Base-by-base conservation (phyloP, 768 basidiomycete genomes). In the Rossbeevera mucosa region DNA sequence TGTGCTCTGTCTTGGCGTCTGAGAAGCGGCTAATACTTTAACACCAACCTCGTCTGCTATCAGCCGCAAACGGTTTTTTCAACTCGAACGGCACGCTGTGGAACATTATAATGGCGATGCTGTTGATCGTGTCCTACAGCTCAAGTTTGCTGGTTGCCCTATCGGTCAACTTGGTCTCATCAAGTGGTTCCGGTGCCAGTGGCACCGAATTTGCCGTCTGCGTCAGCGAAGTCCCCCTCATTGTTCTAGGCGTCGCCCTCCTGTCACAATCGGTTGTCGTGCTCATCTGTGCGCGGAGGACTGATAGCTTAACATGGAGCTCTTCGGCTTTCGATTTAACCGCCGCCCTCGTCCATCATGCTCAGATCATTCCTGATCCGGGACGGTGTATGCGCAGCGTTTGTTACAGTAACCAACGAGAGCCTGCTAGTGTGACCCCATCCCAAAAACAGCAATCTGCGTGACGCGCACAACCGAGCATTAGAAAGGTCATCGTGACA, bases 281-380 rank as follows among this genome's bases (percentile, higher is more conserved):
- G 11, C 48, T 69, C 20, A 46, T 47, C 3, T 65, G 62, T 16
- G 55, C 59, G 20, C 42, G 53, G n/a, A 36, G 28, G 28, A 28
- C 8, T 12, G 56, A 61, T 50, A 55, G 71, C 29, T 41, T 63
- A 47, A 69, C 69, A 12, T 69, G 69, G 69, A 66, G 69, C 6
- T 64, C 65, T 25, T 69, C 68, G 1, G 55, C 68, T 18, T 59
- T 71, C 16, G 68, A 67, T 11, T 58, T 63, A 5, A 66, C 67
- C 7, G 65, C 69, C 2, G 69, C 68, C 2, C 53, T 69, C 29
- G 55, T 71, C n/a, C 59, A 65, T n/a, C 58, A 69, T 11, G 55
- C 56, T 1, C 61, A 63, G 11, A 58, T 69, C 44, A 0, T 58
- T 5, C 57, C 45, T 1, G 52, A 53, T 25, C 36, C 53, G 4